Base-by-base conservation (phyloP, 768 basidiomycete species). In the Pholiota microspora region DNA sequence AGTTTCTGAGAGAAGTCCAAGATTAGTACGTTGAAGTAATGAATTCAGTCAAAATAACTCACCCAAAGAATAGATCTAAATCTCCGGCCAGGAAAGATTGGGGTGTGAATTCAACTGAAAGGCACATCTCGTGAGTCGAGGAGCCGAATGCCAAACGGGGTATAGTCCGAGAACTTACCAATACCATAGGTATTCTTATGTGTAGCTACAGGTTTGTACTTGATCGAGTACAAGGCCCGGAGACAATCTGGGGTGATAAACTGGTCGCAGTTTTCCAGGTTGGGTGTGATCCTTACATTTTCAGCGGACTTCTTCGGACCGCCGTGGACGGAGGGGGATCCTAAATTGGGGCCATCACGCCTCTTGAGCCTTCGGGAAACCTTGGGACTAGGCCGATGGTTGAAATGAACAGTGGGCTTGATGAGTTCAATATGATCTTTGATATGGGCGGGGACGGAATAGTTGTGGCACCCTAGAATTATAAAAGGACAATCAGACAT, bases 51-150 rank as follows among this genome's bases (percentile, higher is more conserved):
- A 32, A 31, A n/a, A 50, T 34, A 21, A 38, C 24, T 15, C 42
- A 69, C 66, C 60, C 40, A 45, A 67, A 65, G 64, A 83, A 83
- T 45, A 77, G 24, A 46, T 83, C 68, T 27, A 80, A 69, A 58
- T 82, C 81, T 2, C 61, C 59, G 18, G 69, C 72, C 18, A 72
- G 45, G 59, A 71, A 82, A 2, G 78, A 61, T 52, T 80, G 74
- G 0, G 82, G 82, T 7, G 79, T 77, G 58, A 74, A 82, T 61
- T 83, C 81, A 56, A 77, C 81, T 80, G 32, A 8, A 24, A 13
- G 15, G 23, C 15, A 16, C 28, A 42, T 23, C 12, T 49, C 51
- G n/a, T 32, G 25, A 16, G 13, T 42, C 27, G 44, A 28, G 25
- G 36, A 51, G 29, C 16, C n/a, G 25, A 47, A 28, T 10, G 10